Base-by-base conservation (phyloP, 2,329 filamentous ascomycete species). In the Monosporascus sp. region DNA sequence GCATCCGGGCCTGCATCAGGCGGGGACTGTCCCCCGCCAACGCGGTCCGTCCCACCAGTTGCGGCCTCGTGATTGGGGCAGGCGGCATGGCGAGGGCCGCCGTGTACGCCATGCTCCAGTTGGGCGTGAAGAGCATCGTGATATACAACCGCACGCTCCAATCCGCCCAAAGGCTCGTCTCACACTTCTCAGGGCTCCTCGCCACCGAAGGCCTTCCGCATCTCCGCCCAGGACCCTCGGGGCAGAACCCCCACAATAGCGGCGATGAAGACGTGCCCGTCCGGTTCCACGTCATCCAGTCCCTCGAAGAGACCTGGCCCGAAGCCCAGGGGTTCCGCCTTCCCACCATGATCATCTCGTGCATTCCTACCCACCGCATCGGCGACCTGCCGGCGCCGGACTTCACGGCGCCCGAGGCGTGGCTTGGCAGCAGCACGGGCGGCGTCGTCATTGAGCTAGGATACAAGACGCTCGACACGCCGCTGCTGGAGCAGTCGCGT, bases 51-150 rank as follows among this genome's bases (percentile, higher is more conserved):
- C 73, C 79, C 0, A 74, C 70, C 9, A 79, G 76, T 2, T 80
- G 75, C 2, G 83, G 79, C 0, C 71, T 87, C 15, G 76, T 87
- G 22, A 78, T 87, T 31, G 84, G 84, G 27, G 83, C 84, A 1
- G 84, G 84, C 6, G 88, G 89, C 6, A 92, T 92, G 88, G 88
- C 87, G 8, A 79, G 89, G 55, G 87, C 88, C 3, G 86, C 88
- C 2, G 81, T 90, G 2, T 93, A 93, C 60, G 84, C 88, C 1
- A 84, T 93, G 80, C 76, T 92, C 24, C 87, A 89, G 60, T 75
- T 92, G 7, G 89, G 88, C 3, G 88, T 90, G 48, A 82, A 83
- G 55, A 88, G 88, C 58, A 87, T 93, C 47, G 84, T 87, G 58
- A 80, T 93, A 22, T 85, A 82, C 66, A 92, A 93, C 62, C 78